Base-by-base conservation (phyloP, 768 basidiomycete genomes). In the Boletus edulis region DNA sequence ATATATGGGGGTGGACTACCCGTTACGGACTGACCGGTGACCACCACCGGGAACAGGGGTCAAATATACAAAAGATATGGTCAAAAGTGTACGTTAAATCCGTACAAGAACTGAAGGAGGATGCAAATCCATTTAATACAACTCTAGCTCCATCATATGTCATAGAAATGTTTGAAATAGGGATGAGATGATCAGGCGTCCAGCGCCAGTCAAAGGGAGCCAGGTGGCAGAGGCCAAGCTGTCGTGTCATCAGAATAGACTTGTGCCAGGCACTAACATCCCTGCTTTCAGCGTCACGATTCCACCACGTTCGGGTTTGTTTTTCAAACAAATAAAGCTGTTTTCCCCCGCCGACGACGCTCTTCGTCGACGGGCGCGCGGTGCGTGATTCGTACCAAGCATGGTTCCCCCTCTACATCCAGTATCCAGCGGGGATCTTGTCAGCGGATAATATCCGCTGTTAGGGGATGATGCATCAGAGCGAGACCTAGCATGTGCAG, bases 311-410 rank as follows among this genome's bases (percentile, higher is more conserved):
- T 49, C 27, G 9, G 48, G 24, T n/a, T 51, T 51, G 27, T 48
- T 42, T 18, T 31, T 46, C 44, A 37, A 43, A 40, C 49, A 35
- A 18, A 31, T 17, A 52, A 65, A 51, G 24, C 65, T 56, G 41
- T 63, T 60, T 62, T 80, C 79, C 24, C 76, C 78, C 11, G 74
- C 80, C 48, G 79, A 80, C 4, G 79, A 80, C 18, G 80, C 76
- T 54, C 79, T 71, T 43, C 76, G 71, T 55, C 76, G 72, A 39
- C 72, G 73, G 11, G 52, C 20, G 27, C 59, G 61, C 12, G 57
- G 68, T 17, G 48, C 38, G 8, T 57, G 58, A 34, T 48, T 46
- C 50, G 35, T 39, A 14, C 56, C 54, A 37, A 50, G 52, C 32
- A 51, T 38, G 1, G 20, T 38, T 27, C 40, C 51, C 18, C 39